Conservation (phyloP, 73 alveolate genomes). For the Paramecium sexaurelia region DNA sequence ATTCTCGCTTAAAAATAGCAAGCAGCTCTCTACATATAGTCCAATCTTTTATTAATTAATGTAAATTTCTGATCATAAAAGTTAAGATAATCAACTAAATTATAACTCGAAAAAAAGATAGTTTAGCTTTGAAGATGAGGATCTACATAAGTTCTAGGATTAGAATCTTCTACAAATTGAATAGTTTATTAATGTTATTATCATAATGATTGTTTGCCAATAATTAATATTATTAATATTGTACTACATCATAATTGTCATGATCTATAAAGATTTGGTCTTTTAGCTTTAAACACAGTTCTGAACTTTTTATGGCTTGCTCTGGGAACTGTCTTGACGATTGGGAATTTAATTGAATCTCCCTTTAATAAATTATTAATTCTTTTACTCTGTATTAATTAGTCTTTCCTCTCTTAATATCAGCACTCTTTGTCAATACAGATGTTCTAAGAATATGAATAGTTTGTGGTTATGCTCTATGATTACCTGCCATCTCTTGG, state of each 20-base stretch:
- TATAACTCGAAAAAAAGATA: too few relatives aligned
- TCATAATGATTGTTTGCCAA: constrained; percentile 9
- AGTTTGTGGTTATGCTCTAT: constrained; percentile 89
- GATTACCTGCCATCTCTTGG: constrained; percentile 94
- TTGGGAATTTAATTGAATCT: constrained; percentile 69
- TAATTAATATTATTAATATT: not conserved
- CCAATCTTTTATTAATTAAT: too few relatives aligned
- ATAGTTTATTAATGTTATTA: not conserved
- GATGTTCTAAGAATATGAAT: constrained; percentile 87
- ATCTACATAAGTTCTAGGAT: not conserved
- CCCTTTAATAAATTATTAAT: constrained; percentile 26
- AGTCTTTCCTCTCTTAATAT: constrained; percentile 33
- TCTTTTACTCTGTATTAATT: constrained; percentile 3
- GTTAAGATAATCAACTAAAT: too few relatives aligned
- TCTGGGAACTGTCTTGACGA: constrained; percentile 68
- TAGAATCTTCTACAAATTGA: not conserved
- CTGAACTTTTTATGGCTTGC: constrained; percentile 59
- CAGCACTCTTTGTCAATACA: not conserved
- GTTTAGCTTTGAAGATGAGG: not conserved
- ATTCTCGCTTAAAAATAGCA: too few relatives aligned
- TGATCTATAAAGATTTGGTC: constrained; percentile 66
- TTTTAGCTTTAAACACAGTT: constrained; percentile 68
- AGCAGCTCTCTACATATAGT: too few relatives aligned
- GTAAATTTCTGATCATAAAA: constrained; percentile 27
- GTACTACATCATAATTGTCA: constrained; percentile 20